Base-by-base conservation (phyloP, 805 yeast species). In the Wickerhamomyces kurtzmanii region DNA sequence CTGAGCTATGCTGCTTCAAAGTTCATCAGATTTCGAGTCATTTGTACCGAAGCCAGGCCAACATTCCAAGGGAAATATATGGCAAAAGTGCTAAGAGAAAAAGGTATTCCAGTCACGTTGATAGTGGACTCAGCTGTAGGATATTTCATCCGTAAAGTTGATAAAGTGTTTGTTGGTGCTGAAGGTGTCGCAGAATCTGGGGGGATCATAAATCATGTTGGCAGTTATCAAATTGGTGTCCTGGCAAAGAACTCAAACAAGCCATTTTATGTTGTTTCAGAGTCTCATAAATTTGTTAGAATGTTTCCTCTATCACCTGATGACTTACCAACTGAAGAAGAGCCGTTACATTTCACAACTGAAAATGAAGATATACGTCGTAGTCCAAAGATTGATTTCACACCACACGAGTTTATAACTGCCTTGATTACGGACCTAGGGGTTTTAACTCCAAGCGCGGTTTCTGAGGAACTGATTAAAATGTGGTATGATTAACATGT, bases 131-230 rank as follows among this genome's bases (percentile, higher is more conserved):
- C 85, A 30, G 94, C 95, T 6, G 96, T 89, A 10, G 97, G 97
- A 0, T 85, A 76, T 41, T 84, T 86, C 21, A 76, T 91, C 33
- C 87, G 85, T 51, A 81, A 82, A 51, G 86, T 87, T 10, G 94
- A 89, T 57, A 89, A 91, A 54, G 82, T 91, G 5, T 70, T 91
- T 39, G 91, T 91, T 39, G 99, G 99, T 31, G 98, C 98, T 1
- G 98, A 91, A 56, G 99, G 99, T 41, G 99, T 91, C 4, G 94
- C 95, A 4, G 99, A 91, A 59, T 80, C 93, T 51, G 99, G 99
- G 31, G 99, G 99, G 19, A 85, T 93, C 26, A 89, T 91, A 41
- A 91, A 91, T 55, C 87, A 82, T 41, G 77, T 91, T 36, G 99
- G 99, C 5, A 78, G 94, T 2, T 91, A 84, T 54, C 96, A 91